Conservation (phyloP, 805 yeast genomes). For the Blastobotrys americana region DNA sequence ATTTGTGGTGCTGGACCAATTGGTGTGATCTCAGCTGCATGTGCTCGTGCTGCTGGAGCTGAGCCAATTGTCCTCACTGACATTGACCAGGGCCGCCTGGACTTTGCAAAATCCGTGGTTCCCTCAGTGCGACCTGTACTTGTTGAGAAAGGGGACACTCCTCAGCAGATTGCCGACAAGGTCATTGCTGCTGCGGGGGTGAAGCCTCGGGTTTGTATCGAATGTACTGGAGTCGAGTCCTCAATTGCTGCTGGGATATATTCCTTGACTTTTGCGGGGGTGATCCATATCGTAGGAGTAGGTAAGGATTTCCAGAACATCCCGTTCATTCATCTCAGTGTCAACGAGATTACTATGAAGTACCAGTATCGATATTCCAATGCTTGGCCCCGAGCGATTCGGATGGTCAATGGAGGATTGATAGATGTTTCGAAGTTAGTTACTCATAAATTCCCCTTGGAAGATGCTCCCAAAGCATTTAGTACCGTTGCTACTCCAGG, state of each 20-base stretch:
- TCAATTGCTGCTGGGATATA: slow-evolving; percentile 42
- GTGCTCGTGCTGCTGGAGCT: slow-evolving; percentile 49
- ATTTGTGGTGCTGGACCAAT: slow-evolving; percentile 58
- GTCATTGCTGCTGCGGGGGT: slow-evolving; percentile 35
- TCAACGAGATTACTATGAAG: slow-evolving; percentile 45
- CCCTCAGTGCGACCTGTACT: slow-evolving; percentile 42
- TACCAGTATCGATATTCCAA: slow-evolving; percentile 49
- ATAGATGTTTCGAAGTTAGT: slow-evolving; percentile 41
- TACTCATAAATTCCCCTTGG: slow-evolving; percentile 43
- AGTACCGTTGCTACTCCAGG: slow-evolving; percentile 34
- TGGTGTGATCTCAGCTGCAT: slow-evolving; percentile 42
- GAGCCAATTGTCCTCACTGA: slow-evolving; percentile 47
- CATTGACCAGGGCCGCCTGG: slow-evolving; percentile 38
- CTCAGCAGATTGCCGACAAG: slow-evolving; percentile 26
- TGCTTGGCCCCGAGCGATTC: slow-evolving; percentile 52
- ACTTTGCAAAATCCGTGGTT: slow-evolving; percentile 40
- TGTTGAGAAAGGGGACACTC: slow-evolving; percentile 37
- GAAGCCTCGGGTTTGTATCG: slow-evolving; percentile 41
- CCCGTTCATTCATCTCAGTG: slow-evolving; percentile 49
- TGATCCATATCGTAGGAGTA: slow-evolving; percentile 45
- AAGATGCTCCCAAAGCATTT: slow-evolving; percentile 44
- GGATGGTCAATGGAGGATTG: slow-evolving; percentile 37
- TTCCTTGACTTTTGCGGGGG: slow-evolving; percentile 42
- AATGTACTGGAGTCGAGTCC: slow-evolving; percentile 49
- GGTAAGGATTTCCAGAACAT: slow-evolving; percentile 42